Evolutionary conservation across 345 rosid genomes (phyloP), one percentile per base, ranked within the genome.

Genomic region (Linum tenue): DNA sequence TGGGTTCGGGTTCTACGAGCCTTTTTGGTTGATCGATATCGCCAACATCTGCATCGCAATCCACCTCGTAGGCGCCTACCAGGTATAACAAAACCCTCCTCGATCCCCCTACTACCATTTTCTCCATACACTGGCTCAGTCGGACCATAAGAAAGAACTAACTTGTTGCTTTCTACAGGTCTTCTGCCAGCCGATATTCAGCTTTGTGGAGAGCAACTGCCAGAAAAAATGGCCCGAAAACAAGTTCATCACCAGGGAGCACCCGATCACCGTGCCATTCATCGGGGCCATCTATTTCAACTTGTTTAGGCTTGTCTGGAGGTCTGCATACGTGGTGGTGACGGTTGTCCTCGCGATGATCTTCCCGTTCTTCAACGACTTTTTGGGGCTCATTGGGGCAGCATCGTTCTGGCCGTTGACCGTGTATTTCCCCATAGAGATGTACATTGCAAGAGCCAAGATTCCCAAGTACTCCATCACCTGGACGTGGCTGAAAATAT

Each of bases 281-380:
- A 70, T 8, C 2, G 91, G 94, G 0, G 64, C 75, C 17, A 79
- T 69, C 66, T 60, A 79, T 15, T 5, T 86, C 72, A 92, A 83
- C 77, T 53, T 69, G 56, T 85, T 86, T 76, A 82, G 92, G 65
- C 7, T 92, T 66, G 79, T 78, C 42, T 92, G 97, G 97, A 84
- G 98, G 71, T 82, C 91, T 2, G 3, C 39, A 5, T 92, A 84
- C 12, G 98, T 92, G 40, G 66, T 88, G 0, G 14, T 83, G 35
- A 81, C 94, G 5, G 78, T 91, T 2, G 37, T 90, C 6, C 0
- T 86, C 4, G 98, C 98, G 44, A 90, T 88, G 97, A 72, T 85
- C 43, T 77, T 92, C 51, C 98, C 98, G 0, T 90, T 92, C 86
- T 92, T 92, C 92, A 92, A 88, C 37, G 85, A 83, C 51, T 82